Evolutionary conservation across 331 rosid species (phyloP).

Genomic region (Dryas integrifolia): DNA sequence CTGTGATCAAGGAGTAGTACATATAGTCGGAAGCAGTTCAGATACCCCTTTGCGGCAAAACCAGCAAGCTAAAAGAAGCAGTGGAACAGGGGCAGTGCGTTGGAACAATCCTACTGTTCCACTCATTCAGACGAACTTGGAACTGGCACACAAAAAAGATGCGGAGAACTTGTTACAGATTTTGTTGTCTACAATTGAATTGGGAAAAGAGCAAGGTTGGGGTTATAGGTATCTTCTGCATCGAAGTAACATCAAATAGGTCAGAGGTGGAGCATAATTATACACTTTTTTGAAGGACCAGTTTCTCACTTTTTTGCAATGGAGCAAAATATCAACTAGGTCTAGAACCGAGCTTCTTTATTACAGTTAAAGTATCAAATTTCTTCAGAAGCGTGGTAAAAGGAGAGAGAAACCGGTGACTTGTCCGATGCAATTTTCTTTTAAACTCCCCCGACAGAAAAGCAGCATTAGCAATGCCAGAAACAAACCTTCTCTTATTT

Average conservation of each 20-base stretch:
- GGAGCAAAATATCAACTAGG: neutral
- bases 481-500: neutral
- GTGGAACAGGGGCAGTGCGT: conserved; percentile 41
- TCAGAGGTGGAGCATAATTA: neutral
- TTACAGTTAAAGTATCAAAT: conserved; percentile 6
- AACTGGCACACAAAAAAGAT: conserved; percentile 53
- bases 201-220: conserved; percentile 68
- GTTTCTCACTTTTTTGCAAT: neutral
- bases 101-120: conserved; percentile 82
- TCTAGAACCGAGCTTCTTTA: neutral
- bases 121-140: conserved; percentile 74
- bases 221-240: conserved; percentile 70
- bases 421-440: neutral
- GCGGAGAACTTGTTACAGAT: conserved; percentile 54
- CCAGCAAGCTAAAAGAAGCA: conserved; percentile 47
- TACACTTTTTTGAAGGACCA: neutral
- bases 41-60: conserved; percentile 52
- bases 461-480: neutral
- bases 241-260: conserved; percentile 47
- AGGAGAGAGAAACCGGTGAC: neutral
- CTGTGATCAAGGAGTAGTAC: conserved; percentile 50
- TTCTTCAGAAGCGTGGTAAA: neutral
- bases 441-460: neutral
- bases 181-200: conserved; percentile 53
- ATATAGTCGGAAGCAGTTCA: conserved; percentile 77